phyloP scores from a whole-genome alignment of 2,329 filamentous ascomycete species.

The Fusarium duplospermum region DNA sequence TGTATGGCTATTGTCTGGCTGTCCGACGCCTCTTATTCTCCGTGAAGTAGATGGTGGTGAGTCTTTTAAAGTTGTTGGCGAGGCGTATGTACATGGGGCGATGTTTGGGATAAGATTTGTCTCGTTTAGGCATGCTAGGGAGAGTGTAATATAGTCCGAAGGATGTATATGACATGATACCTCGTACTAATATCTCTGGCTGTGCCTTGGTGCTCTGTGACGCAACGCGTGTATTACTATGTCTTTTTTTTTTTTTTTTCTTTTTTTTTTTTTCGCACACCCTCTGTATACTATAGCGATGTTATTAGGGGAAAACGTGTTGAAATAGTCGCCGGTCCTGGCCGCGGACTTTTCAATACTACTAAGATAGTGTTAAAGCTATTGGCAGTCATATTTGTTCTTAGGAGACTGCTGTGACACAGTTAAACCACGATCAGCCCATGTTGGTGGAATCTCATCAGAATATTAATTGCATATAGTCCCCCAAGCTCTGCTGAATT shows the following conservation, averaged over 20 bases:
- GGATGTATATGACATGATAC: background rate
- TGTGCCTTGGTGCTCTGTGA: too few species aligned
- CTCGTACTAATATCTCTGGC: background rate
- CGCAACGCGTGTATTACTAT: too few species aligned
- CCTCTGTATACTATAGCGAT: background rate
- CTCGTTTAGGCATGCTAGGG: background rate
- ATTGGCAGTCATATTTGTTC: background rate
- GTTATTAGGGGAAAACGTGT: background rate
- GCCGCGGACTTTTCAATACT: background rate
- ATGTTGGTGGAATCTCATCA: background rate
- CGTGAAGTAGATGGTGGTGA: background rate
- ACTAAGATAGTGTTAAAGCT: too few species aligned
- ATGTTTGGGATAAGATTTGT: background rate
- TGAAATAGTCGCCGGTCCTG: background rate
- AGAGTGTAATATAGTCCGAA: background rate
- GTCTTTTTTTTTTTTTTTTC: too few species aligned
- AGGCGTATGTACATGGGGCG: background rate
- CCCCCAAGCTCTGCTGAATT: background rate
- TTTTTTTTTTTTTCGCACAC: too few species aligned
- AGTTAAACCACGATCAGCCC: background rate
- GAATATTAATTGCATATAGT: background rate
- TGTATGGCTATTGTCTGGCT: background rate
- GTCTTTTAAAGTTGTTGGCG: background rate
- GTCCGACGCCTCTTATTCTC: background rate
- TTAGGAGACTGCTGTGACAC: background rate